These are phyloP conservation scores for Globisporangium cylindrosporum DNA, from an alignment of 352 stramenopile genomes.

Conservation along the genomic window DNA sequence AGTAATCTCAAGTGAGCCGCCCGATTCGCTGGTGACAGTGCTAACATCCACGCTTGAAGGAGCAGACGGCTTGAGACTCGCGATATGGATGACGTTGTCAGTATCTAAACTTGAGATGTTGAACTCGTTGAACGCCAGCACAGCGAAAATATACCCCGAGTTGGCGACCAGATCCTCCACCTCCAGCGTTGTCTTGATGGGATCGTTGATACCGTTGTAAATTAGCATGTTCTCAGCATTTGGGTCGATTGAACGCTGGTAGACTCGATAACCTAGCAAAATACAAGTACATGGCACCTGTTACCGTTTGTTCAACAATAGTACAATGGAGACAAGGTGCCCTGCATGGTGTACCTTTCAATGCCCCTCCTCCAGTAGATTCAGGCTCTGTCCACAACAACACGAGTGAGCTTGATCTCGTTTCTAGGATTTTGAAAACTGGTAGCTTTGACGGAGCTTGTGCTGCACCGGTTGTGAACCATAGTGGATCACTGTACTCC, in stretches of 20 bases:
- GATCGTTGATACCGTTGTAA: conserved; percentile 23
- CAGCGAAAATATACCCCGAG: conserved; percentile 30
- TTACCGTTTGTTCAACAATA: neutral
- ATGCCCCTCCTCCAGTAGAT: conserved; percentile 34
- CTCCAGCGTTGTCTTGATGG: conserved; percentile 16
- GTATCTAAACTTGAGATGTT: conserved; percentile 18
- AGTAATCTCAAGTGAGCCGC: conserved; percentile 28
- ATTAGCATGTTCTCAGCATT: conserved; percentile 10
- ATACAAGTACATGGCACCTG: neutral
- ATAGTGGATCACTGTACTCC: conserved; percentile 17
- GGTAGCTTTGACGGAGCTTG: conserved; percentile 18
- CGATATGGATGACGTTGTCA: conserved; percentile 19
- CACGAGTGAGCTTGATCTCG: conserved; percentile 25
- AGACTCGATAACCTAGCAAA: conserved; percentile 27
- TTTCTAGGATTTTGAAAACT: conserved; percentile 13
- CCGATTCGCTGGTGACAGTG: conserved; percentile 17
- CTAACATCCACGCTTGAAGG: conserved; percentile 24
- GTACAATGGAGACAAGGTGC: neutral
- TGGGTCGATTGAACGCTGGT: conserved; percentile 9
- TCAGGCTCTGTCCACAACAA: conserved; percentile 33
- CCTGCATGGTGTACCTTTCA: conserved; percentile 27
- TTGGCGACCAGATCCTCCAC: conserved; percentile 25
- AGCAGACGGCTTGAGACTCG: conserved; percentile 15
- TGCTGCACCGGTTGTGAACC: conserved; percentile 24
- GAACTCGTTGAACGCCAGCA: conserved; percentile 48